Conservation (phyloP, 306 rosid species). For the Arachis stenosperma region DNA sequence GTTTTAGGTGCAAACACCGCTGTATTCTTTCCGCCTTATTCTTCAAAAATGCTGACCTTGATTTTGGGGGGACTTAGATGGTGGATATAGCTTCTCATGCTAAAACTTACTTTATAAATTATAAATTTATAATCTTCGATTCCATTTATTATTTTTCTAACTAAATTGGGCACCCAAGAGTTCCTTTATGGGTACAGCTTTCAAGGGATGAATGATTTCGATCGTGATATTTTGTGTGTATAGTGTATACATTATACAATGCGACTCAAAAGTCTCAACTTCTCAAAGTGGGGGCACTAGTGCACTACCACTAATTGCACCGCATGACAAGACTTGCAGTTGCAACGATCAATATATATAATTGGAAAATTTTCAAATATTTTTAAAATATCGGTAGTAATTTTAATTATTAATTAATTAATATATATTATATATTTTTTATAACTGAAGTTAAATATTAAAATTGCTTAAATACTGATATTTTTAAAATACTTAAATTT, state of each 20-base stretch:
- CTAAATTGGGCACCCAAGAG: constrained; percentile 30
- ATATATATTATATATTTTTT: too few relatives aligned
- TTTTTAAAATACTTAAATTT: too few relatives aligned
- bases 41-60: constrained; percentile 29
- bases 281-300: constrained; percentile 39
- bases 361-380: too few relatives aligned
- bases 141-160: neutral
- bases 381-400: too few relatives aligned
- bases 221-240: constrained; percentile 37
- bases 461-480: too few relatives aligned
- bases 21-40: constrained; percentile 32
- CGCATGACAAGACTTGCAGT: constrained; percentile 13
- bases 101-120: constrained; percentile 37
- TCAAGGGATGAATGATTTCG: constrained; percentile 41
- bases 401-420: too few relatives aligned
- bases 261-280: constrained; percentile 44
- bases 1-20: constrained; percentile 34
- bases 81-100: constrained; percentile 26
- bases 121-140: too few relatives aligned
- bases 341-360: too few relatives aligned
- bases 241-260: constrained; percentile 30
- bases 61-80: constrained; percentile 26
- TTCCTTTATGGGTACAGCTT: constrained; percentile 18
- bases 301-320: constrained; percentile 38
- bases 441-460: too few relatives aligned